phyloP scores from a whole-genome alignment of 176 grass and related monocot species.

The Lolium perenne region DNA sequence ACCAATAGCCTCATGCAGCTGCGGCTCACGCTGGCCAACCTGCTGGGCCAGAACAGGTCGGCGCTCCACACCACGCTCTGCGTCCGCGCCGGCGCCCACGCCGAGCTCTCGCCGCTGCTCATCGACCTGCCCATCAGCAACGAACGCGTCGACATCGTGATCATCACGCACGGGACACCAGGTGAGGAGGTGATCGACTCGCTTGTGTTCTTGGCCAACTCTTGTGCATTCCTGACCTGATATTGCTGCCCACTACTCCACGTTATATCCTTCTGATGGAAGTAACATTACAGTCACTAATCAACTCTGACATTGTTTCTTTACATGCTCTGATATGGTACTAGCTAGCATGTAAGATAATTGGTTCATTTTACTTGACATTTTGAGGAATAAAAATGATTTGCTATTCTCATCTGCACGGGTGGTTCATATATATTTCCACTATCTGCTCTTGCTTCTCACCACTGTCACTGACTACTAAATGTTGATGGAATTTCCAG shows the following conservation, averaged over 20 bases:
- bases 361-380: no score
- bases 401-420: no score
- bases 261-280: no score
- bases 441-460: neutral
- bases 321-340: no score
- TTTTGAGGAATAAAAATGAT: no score
- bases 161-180: slow-evolving; percentile 28
- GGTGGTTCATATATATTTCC: neutral
- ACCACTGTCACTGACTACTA: neutral
- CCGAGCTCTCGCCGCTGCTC: slow-evolving; percentile 35
- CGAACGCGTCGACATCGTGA: slow-evolving; percentile 27
- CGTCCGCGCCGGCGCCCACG: slow-evolving; percentile 1
- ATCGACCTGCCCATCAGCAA: slow-evolving; percentile 51
- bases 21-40: slow-evolving; percentile 31
- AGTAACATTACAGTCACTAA: no score
- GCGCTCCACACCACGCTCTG: slow-evolving; percentile 39
- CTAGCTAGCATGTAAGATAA: neutral
- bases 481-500: neutral
- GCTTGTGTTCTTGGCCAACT: neutral
- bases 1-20: slow-evolving; percentile 44
- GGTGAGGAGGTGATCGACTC: neutral
- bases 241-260: no score
- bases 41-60: slow-evolving; percentile 30
- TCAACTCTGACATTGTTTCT: no score
- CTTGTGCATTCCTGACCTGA: no score